Conservation (phyloP, 257 asterid genomes). For the Mitragyna speciosa region DNA sequence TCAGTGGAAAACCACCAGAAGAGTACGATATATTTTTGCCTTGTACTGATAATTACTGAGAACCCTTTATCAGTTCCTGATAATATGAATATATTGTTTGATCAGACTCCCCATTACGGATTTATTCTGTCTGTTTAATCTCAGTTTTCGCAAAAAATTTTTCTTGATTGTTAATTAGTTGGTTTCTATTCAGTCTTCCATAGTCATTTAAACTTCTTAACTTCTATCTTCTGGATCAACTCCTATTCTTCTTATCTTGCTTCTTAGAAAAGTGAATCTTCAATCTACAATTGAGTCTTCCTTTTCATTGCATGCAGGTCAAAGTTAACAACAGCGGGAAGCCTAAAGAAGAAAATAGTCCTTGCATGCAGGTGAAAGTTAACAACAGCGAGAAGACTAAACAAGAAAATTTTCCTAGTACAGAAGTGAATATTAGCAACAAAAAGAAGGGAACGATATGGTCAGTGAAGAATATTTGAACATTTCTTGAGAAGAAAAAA, state of each 20-base stretch:
- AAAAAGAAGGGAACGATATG: too few relatives aligned
- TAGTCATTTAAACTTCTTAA: too few relatives aligned
- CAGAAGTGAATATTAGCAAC: too few relatives aligned
- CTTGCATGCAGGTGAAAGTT: too few relatives aligned
- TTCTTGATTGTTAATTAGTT: neutral
- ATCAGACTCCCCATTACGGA: too few relatives aligned
- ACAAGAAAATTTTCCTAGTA: too few relatives aligned
- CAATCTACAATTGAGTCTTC: neutral
- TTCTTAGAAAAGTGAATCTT: neutral
- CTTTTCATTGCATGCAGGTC: slow-evolving; percentile 23
- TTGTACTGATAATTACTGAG: neutral
- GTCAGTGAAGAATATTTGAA: slow-evolving; percentile 30
- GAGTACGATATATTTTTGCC: neutral
- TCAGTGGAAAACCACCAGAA: neutral
- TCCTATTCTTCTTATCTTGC: neutral
- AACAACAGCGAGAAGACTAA: neutral
- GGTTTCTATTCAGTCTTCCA: neutral
- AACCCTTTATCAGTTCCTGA: neutral
- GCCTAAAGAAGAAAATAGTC: neutral
- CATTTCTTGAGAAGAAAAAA: neutral
- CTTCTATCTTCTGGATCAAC: neutral
- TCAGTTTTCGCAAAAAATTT: neutral
- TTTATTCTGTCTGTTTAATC: neutral
- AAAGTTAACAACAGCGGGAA: neutral
- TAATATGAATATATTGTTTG: too few relatives aligned